Conservation (phyloP, 495 filamentous ascomycete species). For the Trichoderma asperelloides region DNA sequence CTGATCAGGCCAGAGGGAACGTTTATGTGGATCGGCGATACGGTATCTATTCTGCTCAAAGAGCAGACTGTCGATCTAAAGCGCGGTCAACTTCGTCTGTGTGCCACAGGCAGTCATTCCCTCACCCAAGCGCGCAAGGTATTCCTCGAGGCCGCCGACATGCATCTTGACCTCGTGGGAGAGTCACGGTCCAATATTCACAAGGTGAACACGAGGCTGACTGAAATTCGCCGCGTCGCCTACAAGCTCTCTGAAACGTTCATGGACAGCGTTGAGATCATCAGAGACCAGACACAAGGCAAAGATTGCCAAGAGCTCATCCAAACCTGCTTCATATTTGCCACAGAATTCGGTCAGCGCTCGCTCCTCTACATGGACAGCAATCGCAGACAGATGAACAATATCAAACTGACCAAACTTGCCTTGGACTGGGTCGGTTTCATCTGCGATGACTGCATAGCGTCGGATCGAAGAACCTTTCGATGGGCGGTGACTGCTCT, state of each 20-base stretch:
- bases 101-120: constrained; percentile 78
- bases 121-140: constrained; percentile 66
- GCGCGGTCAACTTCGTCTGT: constrained; percentile 73
- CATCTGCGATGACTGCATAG: constrained; percentile 92
- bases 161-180: constrained; percentile 76
- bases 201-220: constrained; percentile 83
- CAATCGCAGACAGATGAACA: constrained; percentile 91
- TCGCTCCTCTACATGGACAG: constrained; percentile 89
- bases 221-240: constrained; percentile 90
- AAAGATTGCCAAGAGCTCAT: constrained; percentile 91
- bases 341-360: constrained; percentile 93
- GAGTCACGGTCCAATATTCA: constrained; percentile 89
- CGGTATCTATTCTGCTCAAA: constrained; percentile 57
- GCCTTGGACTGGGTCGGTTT: constrained; percentile 97
- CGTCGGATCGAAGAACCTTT: constrained; percentile 92
- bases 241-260: constrained; percentile 98
- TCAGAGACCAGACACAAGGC: constrained; percentile 72
- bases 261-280: constrained; percentile 95
- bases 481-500: constrained; percentile 91
- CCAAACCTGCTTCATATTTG: constrained; percentile 98
- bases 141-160: constrained; percentile 67
- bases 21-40: constrained; percentile 74
- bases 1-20: constrained; percentile 74
- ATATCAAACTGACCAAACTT: constrained; percentile 82
- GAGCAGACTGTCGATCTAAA: constrained; percentile 81